Evolutionary conservation across 257 asterid species (phyloP).

Genomic region (Scutellaria minor): DNA sequence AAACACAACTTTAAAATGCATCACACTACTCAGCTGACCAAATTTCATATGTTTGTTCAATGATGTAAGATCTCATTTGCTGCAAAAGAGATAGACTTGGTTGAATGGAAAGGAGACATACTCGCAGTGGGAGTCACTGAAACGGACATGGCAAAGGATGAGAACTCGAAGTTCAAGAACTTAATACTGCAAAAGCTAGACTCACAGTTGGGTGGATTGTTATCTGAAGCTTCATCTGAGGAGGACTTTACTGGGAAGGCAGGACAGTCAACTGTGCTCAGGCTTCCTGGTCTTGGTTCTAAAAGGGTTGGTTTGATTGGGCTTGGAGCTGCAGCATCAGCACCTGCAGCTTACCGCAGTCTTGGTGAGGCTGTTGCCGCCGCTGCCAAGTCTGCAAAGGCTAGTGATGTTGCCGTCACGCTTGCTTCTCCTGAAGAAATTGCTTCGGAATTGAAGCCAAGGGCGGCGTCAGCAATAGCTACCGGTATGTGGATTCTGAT

Average conservation of each 20-base stretch:
- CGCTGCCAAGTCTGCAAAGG: slow-evolving; percentile 82
- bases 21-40: neutral
- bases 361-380: slow-evolving; percentile 94
- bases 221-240: slow-evolving; percentile 79
- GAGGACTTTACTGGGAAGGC: slow-evolving; percentile 92
- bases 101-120: slow-evolving; percentile 97
- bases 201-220: slow-evolving; percentile 69
- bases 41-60: slow-evolving; percentile 4
- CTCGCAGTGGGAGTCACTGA: slow-evolving; percentile 90
- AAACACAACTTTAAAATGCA: neutral
- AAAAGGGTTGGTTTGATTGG: slow-evolving; percentile 86
- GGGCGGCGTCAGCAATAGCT: slow-evolving; percentile 81
- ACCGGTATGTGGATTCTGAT: slow-evolving; percentile 54
- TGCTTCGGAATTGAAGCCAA: slow-evolving; percentile 62
- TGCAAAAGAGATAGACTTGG: slow-evolving; percentile 84
- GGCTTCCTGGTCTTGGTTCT: slow-evolving; percentile 78
- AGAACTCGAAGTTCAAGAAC: slow-evolving; percentile 72
- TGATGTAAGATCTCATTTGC: slow-evolving; percentile 70
- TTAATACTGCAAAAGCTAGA: slow-evolving; percentile 72
- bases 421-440: slow-evolving; percentile 77
- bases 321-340: slow-evolving; percentile 63
- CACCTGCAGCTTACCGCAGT: slow-evolving; percentile 66
- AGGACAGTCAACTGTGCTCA: slow-evolving; percentile 82
- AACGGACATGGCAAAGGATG: slow-evolving; percentile 83
- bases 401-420: slow-evolving; percentile 74